Base-by-base conservation (phyloP, 1,284 basidiomycete species). In the Sporisorium exsertum region DNA sequence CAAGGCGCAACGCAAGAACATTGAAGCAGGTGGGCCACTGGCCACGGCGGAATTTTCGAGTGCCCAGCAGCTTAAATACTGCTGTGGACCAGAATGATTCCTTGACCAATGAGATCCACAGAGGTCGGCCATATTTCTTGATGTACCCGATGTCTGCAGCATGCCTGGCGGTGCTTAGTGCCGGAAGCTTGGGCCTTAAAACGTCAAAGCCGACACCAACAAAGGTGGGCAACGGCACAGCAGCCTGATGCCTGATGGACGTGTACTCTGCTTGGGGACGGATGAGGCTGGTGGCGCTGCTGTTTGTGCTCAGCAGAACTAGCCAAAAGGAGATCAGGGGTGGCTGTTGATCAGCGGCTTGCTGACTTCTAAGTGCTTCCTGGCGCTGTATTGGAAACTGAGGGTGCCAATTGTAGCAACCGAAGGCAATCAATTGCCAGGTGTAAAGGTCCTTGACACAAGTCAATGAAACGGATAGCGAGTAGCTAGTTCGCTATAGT, bases 251-350 rank as follows among this genome's bases (percentile, higher is more conserved):
- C n/a, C n/a, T n/a, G n/a, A n/a, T n/a, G n/a, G n/a, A n/a, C n/a
- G n/a, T n/a, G n/a, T n/a, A n/a, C n/a, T n/a, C n/a, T n/a, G n/a
- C n/a, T n/a, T n/a, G n/a, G n/a, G n/a, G n/a, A n/a, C n/a, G n/a
- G n/a, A n/a, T 29, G n/a, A 56, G 55, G 2, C 3, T 22, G 2
- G 54, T 22, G 1, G 49, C 55, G 15, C 20, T 10, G 37, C 54
- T 57, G 55, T 35, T 58, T 5, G 62, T 64, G 40, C 50, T 53
- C 3, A 58, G 5, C 5, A 58, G 55, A 4, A 64, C 12, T 16
- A 64, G 54, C 54, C 54, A 64, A 37, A 64, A n/a, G n/a, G n/a
- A n/a, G 49, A 24, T 22, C 9, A 6, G 6, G 35, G 35, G 8
- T 15, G 9, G 35, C 15, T 12, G 32, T 32, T 32, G n/a, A n/a